These are phyloP conservation scores for Amoeboaphelidium protococcarum DNA, from an alignment of 371 early-diverging fungal genomes.

Conservation along the genomic window DNA sequence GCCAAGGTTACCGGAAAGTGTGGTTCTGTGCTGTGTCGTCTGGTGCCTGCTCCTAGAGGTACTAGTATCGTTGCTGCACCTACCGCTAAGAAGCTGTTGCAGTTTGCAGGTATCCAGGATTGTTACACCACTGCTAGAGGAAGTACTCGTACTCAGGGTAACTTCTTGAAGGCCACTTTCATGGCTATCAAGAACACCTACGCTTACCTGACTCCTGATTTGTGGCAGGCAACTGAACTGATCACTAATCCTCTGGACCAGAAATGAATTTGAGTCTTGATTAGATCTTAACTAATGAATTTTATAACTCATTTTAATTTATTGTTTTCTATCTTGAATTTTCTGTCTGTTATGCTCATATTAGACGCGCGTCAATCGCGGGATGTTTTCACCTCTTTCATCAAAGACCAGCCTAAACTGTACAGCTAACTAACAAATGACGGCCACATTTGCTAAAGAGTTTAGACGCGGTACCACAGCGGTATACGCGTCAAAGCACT, in stretches of 20 bases:
- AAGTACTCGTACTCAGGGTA: slow-evolving; percentile 51
- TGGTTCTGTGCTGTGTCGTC: slow-evolving; percentile 81
- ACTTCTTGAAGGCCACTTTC: slow-evolving; percentile 98
- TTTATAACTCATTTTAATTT: too few relatives aligned
- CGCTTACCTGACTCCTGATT: slow-evolving; percentile 87
- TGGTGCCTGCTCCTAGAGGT: slow-evolving; percentile 97
- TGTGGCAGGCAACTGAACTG: slow-evolving; percentile 78
- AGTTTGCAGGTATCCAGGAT: slow-evolving; percentile 96
- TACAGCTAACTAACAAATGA: too few relatives aligned
- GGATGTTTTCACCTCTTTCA: too few relatives aligned
- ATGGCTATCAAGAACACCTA: slow-evolving; percentile 93
- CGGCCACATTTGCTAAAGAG: too few relatives aligned
- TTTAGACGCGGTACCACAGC: too few relatives aligned
- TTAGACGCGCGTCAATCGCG: too few relatives aligned
- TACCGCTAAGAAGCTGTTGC: slow-evolving; percentile 88
- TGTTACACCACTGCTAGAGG: slow-evolving; percentile 91
- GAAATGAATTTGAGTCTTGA: too few relatives aligned
- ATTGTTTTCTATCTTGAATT: too few relatives aligned
- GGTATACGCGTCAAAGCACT: too few relatives aligned
- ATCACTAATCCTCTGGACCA: slow-evolving; percentile 8
- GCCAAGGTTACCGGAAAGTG: slow-evolving; percentile 97
- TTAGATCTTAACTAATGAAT: too few relatives aligned
- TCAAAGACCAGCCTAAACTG: too few relatives aligned
- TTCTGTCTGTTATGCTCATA: too few relatives aligned
- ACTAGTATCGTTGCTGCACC: slow-evolving; percentile 96